Conservation (phyloP, 2,329 filamentous ascomycete genomes). For the Epichloe typhina region DNA sequence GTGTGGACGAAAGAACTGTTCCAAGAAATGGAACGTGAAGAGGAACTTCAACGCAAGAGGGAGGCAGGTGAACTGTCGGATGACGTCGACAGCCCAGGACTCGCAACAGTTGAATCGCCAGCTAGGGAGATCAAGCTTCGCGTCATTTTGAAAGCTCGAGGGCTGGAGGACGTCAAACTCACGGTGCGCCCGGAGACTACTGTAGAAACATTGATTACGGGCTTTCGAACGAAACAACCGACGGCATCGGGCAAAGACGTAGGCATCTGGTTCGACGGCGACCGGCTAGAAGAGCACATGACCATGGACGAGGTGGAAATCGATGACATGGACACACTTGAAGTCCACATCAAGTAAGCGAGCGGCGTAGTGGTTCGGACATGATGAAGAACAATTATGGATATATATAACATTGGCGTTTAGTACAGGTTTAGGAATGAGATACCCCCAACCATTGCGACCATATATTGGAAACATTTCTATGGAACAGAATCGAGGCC, state of each 20-base stretch:
- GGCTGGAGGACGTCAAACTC: conserved; percentile 35
- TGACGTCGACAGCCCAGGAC: conserved; percentile 15
- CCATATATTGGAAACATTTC: background rate
- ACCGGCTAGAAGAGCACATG: conserved; percentile 46
- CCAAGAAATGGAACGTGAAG: conserved; percentile 30
- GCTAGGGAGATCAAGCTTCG: conserved; percentile 27
- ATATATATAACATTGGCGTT: background rate
- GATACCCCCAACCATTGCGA: background rate
- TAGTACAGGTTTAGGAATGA: background rate
- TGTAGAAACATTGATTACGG: conserved; percentile 47
- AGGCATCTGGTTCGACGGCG: conserved; percentile 62
- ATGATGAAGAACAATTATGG: background rate
- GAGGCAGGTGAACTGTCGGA: conserved; percentile 27
- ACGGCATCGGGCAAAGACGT: conserved; percentile 41
- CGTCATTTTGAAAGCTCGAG: conserved; percentile 40
- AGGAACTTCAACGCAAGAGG: conserved; percentile 33
- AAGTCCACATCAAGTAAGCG: conserved; percentile 44
- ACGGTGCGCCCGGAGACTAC: conserved; percentile 41
- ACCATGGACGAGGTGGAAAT: conserved; percentile 57
- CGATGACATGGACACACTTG: conserved; percentile 60
- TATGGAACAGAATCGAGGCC: background rate
- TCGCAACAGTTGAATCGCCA: conserved; percentile 11
- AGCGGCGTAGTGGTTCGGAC: background rate
- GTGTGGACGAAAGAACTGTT: conserved; percentile 60
- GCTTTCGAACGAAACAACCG: conserved; percentile 42